Conservation (phyloP, 2,329 filamentous ascomycete species). For the Periconia sp. region DNA sequence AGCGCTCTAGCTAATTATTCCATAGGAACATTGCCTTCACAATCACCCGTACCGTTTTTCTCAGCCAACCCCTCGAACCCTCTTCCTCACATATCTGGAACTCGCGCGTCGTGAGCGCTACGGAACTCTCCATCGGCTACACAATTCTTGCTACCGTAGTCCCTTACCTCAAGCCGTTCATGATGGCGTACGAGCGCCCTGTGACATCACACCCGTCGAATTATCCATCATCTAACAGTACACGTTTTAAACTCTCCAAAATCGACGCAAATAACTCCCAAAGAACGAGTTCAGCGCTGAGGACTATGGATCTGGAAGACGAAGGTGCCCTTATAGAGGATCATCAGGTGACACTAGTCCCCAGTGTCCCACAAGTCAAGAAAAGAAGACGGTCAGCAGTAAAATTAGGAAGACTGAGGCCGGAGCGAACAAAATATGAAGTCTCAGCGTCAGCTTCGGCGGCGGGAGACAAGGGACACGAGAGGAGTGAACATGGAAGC, state of each 20-base stretch:
- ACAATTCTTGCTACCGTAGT: conserved; percentile 6
- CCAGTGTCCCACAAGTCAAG: background rate
- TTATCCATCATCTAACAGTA: background rate
- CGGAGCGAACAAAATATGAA: background rate
- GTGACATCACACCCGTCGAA: background rate
- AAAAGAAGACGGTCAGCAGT: background rate
- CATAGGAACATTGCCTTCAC: conserved; percentile 4
- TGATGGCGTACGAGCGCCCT: conserved; percentile 10
- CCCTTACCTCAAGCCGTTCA: conserved; percentile 11
- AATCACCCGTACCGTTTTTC: conserved; percentile 1
- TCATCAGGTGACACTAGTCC: background rate
- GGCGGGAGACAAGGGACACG: background rate
- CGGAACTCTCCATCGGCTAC: conserved; percentile 6
- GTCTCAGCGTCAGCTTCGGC: background rate
- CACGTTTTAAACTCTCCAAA: background rate
- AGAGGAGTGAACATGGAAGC: background rate
- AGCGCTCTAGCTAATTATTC: background rate
- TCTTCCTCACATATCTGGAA: conserved; percentile 1
- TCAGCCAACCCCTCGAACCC: background rate
- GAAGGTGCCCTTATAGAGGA: background rate
- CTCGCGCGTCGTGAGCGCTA: conserved; percentile 4
- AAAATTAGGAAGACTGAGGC: background rate
- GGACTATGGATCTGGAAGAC: background rate
- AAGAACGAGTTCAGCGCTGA: background rate
- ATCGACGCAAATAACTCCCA: background rate